Evolutionary conservation across 2,329 filamentous ascomycete genomes (phyloP).

Genomic region (Metarhizium album): DNA sequence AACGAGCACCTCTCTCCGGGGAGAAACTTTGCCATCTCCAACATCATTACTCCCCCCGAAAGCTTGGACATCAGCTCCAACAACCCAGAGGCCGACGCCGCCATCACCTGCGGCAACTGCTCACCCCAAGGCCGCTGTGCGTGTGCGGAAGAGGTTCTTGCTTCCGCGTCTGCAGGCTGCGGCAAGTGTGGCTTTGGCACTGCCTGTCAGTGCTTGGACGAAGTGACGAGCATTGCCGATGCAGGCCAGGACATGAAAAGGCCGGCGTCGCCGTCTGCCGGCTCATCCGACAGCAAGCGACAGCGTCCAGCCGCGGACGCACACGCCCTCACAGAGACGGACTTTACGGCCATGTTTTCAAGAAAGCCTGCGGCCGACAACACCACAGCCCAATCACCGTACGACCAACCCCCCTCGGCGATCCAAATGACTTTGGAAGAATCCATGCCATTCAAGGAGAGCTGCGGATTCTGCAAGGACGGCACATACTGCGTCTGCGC

Average conservation of each 20-base stretch:
- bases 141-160: constrained; percentile 48
- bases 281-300: constrained; percentile 42
- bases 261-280: constrained; percentile 33
- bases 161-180: constrained; percentile 47
- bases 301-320: constrained; percentile 27
- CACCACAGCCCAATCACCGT: constrained; percentile 1
- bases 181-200: constrained; percentile 52
- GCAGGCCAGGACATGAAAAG: constrained; percentile 33
- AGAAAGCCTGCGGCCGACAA: constrained; percentile 21
- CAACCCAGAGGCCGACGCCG: constrained; percentile 18
- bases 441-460: constrained; percentile 45
- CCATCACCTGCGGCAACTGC: constrained; percentile 46
- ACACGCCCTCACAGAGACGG: constrained; percentile 55
- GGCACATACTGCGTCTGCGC: constrained; percentile 76
- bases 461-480: constrained; percentile 74
- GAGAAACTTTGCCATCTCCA: constrained; percentile 43
- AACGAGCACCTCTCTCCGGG: constrained; percentile 15
- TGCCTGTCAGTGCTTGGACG: constrained; percentile 53
- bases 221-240: constrained; percentile 42
- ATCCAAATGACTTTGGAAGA: constrained; percentile 24
- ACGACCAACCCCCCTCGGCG: constrained; percentile 2
- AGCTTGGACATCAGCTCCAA: constrained; percentile 19
- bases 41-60: constrained; percentile 46
- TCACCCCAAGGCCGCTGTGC: constrained; percentile 41
- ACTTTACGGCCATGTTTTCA: constrained; percentile 60